These are phyloP conservation scores for Rubia tinctorum DNA, from an alignment of 305 asterid genomes.

Conservation along the genomic window DNA sequence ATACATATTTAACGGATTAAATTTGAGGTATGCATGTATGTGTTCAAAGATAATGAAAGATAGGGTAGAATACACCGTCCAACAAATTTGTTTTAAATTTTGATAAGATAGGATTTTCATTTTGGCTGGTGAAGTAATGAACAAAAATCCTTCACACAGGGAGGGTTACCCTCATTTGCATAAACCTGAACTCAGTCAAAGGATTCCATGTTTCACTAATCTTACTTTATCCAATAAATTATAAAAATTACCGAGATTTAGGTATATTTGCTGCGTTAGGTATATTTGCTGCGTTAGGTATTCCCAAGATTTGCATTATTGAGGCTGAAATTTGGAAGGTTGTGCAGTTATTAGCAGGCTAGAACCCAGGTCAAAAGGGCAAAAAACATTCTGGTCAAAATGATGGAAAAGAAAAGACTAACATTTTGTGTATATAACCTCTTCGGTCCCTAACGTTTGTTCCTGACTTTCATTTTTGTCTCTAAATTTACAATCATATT, in stretches of 20 bases:
- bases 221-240: not conserved
- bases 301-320: not conserved
- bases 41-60: too few relatives aligned
- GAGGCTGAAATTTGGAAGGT: slow-evolving; percentile 9
- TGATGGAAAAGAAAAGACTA: not conserved
- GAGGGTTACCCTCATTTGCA: not conserved
- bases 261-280: slow-evolving; percentile 5
- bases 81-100: too few relatives aligned
- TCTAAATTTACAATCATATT: too few relatives aligned
- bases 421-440: not conserved
- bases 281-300: slow-evolving; percentile 8
- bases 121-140: not conserved
- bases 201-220: not conserved
- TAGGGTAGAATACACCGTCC: too few relatives aligned
- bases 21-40: too few relatives aligned
- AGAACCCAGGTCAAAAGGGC: not conserved
- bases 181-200: not conserved
- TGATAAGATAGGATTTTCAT: too few relatives aligned
- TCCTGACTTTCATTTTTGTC: too few relatives aligned
- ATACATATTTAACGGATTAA: too few relatives aligned
- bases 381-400: slow-evolving; percentile 5
- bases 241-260: not conserved
- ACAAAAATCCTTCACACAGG: not conserved
- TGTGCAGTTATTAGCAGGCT: not conserved
- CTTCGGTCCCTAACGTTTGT: not conserved